phyloP scores from a whole-genome alignment of 2,329 filamentous ascomycete genomes.

The Knoxdaviesia proteae region DNA sequence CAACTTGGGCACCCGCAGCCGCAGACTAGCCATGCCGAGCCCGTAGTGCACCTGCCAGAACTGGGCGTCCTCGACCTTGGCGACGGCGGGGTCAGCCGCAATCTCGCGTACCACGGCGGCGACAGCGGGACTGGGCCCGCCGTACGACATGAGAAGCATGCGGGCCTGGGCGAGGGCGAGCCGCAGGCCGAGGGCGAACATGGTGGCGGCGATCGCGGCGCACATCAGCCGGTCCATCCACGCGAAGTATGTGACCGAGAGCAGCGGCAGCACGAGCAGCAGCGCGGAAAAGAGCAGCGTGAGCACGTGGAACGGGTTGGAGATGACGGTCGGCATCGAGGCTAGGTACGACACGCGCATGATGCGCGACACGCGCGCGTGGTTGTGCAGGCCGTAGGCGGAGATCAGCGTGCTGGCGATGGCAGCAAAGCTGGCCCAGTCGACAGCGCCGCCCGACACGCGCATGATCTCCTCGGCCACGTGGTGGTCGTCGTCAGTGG shows the following conservation, averaged over 20 bases:
- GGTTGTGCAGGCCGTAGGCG: conserved; percentile 72
- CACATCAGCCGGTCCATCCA: conserved; percentile 73
- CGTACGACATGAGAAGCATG: conserved; percentile 90
- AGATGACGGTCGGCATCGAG: conserved; percentile 63
- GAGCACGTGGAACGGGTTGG: conserved; percentile 87
- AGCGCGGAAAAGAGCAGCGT: conserved; percentile 72
- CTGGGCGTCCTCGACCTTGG: conserved; percentile 66
- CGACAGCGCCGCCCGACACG: conserved; percentile 55
- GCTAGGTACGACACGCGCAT: conserved; percentile 74
- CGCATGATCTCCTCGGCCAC: conserved; percentile 37
- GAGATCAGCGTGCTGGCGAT: conserved; percentile 69
- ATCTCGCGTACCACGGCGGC: conserved; percentile 68
- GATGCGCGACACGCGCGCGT: conserved; percentile 75
- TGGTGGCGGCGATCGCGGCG: conserved; percentile 59
- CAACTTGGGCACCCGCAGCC: conserved; percentile 46
- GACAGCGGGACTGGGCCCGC: conserved; percentile 19
- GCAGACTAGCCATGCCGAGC: conserved; percentile 85
- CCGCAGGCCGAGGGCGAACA: conserved; percentile 72
- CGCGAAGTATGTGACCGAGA: conserved; percentile 53
- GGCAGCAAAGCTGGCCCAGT: conserved; percentile 62
- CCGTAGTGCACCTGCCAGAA: conserved; percentile 99
- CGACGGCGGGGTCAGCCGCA: conserved; percentile 55
- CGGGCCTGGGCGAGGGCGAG: conserved; percentile 71
- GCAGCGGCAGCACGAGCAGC: conserved; percentile 60
- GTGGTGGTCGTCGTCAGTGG: conserved; percentile 32